phyloP scores from a whole-genome alignment of 1,284 basidiomycete genomes.

The Sporisorium scitamineum region DNA sequence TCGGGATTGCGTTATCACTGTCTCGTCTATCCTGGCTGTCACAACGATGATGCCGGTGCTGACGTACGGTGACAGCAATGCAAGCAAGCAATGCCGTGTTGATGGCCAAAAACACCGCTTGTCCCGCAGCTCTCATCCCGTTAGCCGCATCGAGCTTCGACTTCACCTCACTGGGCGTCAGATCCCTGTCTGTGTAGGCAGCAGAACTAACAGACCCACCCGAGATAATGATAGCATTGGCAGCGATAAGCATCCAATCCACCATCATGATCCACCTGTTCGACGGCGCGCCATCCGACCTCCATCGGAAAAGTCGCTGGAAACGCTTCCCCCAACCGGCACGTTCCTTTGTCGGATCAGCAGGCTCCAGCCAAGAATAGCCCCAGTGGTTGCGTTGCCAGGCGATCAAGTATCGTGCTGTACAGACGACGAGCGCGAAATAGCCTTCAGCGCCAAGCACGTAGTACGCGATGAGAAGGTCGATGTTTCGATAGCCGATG shows the following conservation, averaged over 20 bases:
- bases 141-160: conserved; percentile 8
- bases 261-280: not conserved
- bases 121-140: conserved; percentile 25
- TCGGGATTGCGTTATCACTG: not conserved
- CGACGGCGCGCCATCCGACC: not conserved
- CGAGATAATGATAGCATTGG: conserved; percentile 41
- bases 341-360: conserved; percentile 7
- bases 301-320: conserved; percentile 9
- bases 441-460: conserved; percentile 55
- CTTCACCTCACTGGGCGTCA: conserved; percentile 5
- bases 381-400: conserved; percentile 52
- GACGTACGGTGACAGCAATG: conserved; percentile 28
- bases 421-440: conserved; percentile 55
- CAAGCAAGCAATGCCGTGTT: conserved; percentile 18
- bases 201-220: conserved; percentile 28
- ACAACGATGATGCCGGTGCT: conserved; percentile 8
- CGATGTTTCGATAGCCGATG: conserved; percentile 24
- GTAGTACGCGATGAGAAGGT: conserved; percentile 49
- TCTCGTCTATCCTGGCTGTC: not conserved
- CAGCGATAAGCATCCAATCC: conserved; percentile 27
- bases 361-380: conserved; percentile 44
- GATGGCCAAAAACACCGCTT: conserved; percentile 33
- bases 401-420: conserved; percentile 46
- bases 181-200: conserved; percentile 8
- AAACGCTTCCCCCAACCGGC: conserved; percentile 5